These are phyloP conservation scores for Triticum dicoccoides DNA, from an alignment of 176 grass and related monocot genomes.

Conservation along the genomic window DNA sequence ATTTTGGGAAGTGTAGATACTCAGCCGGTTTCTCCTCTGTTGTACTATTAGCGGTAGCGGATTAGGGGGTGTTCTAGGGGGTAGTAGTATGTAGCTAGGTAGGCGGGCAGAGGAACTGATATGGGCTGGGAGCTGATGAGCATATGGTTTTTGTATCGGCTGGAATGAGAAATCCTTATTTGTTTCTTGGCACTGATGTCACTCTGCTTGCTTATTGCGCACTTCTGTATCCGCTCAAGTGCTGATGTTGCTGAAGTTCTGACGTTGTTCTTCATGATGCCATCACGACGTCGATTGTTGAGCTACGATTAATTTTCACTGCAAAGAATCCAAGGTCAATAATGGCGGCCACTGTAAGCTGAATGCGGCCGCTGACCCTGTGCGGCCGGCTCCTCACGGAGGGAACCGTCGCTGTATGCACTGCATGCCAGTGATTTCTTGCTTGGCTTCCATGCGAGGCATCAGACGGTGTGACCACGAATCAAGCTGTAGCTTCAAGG, in stretches of 20 bases:
- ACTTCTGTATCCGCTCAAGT: background rate
- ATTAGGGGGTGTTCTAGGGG: constrained; percentile 15
- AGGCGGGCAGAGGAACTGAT: background rate
- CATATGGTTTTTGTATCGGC: constrained; percentile 30
- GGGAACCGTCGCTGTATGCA: background rate
- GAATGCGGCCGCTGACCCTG: background rate
- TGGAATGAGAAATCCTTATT: constrained; percentile 30
- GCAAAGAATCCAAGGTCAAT: background rate
- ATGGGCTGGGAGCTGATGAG: constrained; percentile 13
- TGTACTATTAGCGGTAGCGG: constrained; percentile 24
- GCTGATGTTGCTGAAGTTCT: background rate
- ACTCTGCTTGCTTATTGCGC: background rate
- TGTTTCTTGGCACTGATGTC: constrained; percentile 3
- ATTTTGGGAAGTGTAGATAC: constrained; percentile 56
- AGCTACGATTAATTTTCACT: background rate
- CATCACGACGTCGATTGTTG: background rate
- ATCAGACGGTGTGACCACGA: constrained; percentile 16
- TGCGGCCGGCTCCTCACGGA: background rate
- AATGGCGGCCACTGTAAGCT: background rate
- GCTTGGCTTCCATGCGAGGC: constrained; percentile 26
- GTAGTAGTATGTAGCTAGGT: constrained; percentile 11
- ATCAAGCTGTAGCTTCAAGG: constrained; percentile 27
- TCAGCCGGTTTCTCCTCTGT: constrained; percentile 17
- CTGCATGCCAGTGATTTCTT: background rate
- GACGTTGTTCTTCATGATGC: background rate